Base-by-base conservation (phyloP, 2,329 filamentous ascomycete genomes). In the Sporothrix pseudoabietina region DNA sequence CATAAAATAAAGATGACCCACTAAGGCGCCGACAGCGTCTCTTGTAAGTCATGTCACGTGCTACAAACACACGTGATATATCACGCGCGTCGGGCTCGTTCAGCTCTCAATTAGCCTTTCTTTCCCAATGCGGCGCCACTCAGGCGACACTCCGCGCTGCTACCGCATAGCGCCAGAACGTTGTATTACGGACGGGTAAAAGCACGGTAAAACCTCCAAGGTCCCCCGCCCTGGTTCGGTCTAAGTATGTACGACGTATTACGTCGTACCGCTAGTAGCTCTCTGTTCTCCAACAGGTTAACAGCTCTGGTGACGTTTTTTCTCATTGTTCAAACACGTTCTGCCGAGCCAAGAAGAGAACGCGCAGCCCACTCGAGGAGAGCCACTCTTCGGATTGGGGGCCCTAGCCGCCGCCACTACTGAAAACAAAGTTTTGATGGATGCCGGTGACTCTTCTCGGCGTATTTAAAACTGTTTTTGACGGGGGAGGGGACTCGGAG, bases 361-460 rank as follows among this genome's bases (percentile, higher is more conserved):
- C 39, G 39, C n/a, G 22, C 22, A 30, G 16, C 61, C 61, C 61
- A 66, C 61, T 30, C 39, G 14, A 66, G n/a, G n/a, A 3, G 9
- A 35, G 10, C 59, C 35, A 19, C 3, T n/a, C 16, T 32, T 4
- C 35, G 59, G 59, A 65, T 44, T 44, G n/a, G 7, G 8, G 4
- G 41, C 39, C 65, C 65, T 68, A 68, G 65, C n/a, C 8, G 49
- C 47, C 65, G 44, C 44, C 32, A 30, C 63, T n/a, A 19, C 26
- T 26, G 26, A 26, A 26, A 26, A 26, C 6, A 52, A 12, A 68
- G 52, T 10, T 54, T 41, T 22, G 59, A 41, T 12, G 39, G 44
- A 35, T 68, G 63, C 63, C 63, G 65, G 65, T 68, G 65, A 68
- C 65, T 68, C 65, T 68, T 68, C 26, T 52, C 65, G 65, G 65